Evolutionary conservation across 2,329 filamentous ascomycete species (phyloP), one percentile per base, ranked within the genome.

Genomic region (Microthyrium microscopicum): DNA sequence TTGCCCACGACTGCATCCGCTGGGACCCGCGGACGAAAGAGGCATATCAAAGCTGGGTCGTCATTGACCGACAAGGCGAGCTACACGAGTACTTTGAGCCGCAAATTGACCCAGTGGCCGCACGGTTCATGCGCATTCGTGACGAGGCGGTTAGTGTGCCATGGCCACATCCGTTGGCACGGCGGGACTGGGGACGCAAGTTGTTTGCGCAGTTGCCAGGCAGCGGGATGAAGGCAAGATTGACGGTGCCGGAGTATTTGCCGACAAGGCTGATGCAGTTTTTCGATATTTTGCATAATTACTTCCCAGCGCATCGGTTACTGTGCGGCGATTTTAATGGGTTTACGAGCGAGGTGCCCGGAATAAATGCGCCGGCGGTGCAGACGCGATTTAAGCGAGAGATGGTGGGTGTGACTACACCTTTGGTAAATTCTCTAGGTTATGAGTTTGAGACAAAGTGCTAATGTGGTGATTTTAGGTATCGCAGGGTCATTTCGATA

Each of bases 401-500:
- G 40, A 94, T 82, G 44, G 82, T 98, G 35, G 80, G 85, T 26
- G 89, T 98, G 11, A 68, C 73, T 4, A 98, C 89, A 4, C 84
- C 87, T 34, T 68, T 93, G 52, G 89, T 93, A 62, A 57, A 77
- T 58, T n/a, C 9, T 13, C n/a, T 6, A 18, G 9, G 5, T 26
- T 21, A 12, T 29, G 37, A 40, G 25, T 45, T 26, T 34, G 18
- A 31, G 28, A 26, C 24, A 24, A 22, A 35, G 33, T 20, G 7
- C 40, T 21, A 5, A 31, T 26, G 26, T n/a, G 13, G 36, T 36
- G 41, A 13, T 15, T 22, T 26, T 41, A 91, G 82, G 82, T 94
- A 30, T 85, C 95, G 53, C 91, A 98, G 60, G 91, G 89, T 29
- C 95, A 93, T 57, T 98, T 98, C 51, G 91, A 98, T 52, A 94